Percentiles rank a stretch among this genome's conserved stretches.
Conservation (phyloP, 2,329 filamentous ascomycete genomes). For the Nothophoma quercina region DNA sequence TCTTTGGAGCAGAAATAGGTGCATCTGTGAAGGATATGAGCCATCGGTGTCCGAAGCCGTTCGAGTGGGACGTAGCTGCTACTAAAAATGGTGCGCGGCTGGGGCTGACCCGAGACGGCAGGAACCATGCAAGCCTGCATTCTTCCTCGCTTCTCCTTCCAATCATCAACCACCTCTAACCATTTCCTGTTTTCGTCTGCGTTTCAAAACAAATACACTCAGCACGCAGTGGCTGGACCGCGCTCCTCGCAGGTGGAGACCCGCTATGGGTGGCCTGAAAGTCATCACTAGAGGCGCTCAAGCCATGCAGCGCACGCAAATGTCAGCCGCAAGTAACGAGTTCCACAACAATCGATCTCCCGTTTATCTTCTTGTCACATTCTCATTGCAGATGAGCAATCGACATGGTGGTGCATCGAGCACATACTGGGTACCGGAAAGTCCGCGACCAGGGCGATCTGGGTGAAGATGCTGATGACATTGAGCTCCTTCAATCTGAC, state of each 20-base stretch:
- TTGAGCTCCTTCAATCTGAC: conserved; percentile 1
- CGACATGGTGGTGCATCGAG: conserved; percentile 3
- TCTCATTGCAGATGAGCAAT: not conserved
- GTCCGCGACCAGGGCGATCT: not conserved
- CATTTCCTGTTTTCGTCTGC: not conserved
- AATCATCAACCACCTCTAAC: not conserved
- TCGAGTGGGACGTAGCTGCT: too few relatives aligned
- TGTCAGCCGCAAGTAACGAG: too few relatives aligned
- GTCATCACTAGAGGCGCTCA: not conserved
- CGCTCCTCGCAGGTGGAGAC: not conserved
- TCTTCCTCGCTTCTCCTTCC: not conserved
- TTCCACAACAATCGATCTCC: too few relatives aligned
- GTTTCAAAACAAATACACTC: not conserved
- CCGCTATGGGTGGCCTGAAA: not conserved
- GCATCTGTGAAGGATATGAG: too few relatives aligned
- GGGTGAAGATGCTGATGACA: not conserved
- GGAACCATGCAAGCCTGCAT: not conserved
- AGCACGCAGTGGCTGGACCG: not conserved
- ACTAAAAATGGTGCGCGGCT: not conserved
- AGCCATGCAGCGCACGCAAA: not conserved
- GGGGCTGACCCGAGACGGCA: not conserved
- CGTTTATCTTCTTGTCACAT: too few relatives aligned
- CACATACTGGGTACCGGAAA: not conserved
- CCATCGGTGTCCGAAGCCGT: too few relatives aligned
- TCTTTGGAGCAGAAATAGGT: too few relatives aligned